Percentiles rank a stretch among this genome's conserved stretches.
Evolutionary conservation across 1,139 yeast genomes (phyloP).

Genomic region (Geotrichum fermentans): DNA sequence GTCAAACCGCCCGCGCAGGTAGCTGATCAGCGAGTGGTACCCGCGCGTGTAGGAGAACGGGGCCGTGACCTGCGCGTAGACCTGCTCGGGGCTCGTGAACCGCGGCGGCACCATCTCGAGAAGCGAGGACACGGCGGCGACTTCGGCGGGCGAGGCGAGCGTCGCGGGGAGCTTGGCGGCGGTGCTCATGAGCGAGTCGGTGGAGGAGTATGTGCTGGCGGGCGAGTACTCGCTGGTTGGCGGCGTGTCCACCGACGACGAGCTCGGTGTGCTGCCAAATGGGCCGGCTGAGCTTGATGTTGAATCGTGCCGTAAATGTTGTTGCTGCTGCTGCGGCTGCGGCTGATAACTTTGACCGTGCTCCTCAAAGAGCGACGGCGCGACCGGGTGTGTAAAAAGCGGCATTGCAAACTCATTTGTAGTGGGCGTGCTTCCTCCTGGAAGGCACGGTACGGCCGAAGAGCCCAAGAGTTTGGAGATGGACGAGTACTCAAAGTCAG

Average conservation of each 20-base stretch:
- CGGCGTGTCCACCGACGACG: constrained; percentile 8
- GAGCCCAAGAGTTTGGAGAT: constrained; percentile 17
- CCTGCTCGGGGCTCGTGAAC: constrained; percentile 29
- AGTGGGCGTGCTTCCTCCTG: too few species aligned
- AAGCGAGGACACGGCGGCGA: neutral
- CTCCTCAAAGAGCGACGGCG: too few species aligned
- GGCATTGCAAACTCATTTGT: constrained; percentile 6
- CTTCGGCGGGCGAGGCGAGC: neutral
- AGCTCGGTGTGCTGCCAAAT: neutral
- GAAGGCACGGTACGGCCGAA: too few species aligned
- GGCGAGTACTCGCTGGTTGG: constrained; percentile 16
- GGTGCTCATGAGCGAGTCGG: neutral
- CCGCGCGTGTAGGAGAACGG: constrained; percentile 91
- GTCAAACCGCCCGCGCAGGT: constrained; percentile 66
- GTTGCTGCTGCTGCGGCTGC: too few species aligned
- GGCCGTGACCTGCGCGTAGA: constrained; percentile 30
- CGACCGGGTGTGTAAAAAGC: too few species aligned
- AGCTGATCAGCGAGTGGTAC: constrained; percentile 73
- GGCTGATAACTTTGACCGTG: too few species aligned
- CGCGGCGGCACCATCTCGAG: neutral
- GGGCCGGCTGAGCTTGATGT: neutral
- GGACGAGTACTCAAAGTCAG: constrained; percentile 19
- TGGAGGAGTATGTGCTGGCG: too few species aligned
- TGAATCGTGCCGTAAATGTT: constrained; percentile 3
- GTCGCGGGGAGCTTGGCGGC: neutral